Evolutionary conservation across 129 eudicot species (phyloP).

Genomic region (Deinandra increscens): DNA sequence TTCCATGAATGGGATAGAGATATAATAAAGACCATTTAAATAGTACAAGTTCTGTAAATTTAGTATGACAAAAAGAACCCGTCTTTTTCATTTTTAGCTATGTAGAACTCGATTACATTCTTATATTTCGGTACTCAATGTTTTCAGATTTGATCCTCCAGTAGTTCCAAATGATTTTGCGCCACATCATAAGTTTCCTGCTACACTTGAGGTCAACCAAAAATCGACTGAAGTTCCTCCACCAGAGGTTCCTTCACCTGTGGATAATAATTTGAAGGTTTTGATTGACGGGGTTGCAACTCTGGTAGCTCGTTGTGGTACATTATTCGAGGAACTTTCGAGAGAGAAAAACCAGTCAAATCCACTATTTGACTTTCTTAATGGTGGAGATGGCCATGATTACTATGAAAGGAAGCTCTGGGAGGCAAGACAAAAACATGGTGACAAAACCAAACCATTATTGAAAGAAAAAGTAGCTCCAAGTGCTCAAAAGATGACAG

Average conservation of each 20-base stretch:
- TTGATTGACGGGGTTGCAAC: constrained; percentile 90
- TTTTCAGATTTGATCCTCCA: constrained; percentile 87
- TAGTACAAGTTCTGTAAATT: background rate
- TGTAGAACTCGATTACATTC: background rate
- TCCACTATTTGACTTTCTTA: constrained; percentile 74
- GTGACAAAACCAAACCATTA: constrained; percentile 44
- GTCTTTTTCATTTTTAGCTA: background rate
- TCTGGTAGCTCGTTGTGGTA: constrained; percentile 94
- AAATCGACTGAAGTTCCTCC: constrained; percentile 53
- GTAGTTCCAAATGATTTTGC: constrained; percentile 76
- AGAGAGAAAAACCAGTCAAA: constrained; percentile 89
- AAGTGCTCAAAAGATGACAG: constrained; percentile 65
- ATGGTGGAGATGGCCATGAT: constrained; percentile 80
- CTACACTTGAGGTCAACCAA: constrained; percentile 45
- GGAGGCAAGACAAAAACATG: constrained; percentile 81
- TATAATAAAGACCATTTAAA: background rate
- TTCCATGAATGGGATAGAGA: background rate
- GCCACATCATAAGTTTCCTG: constrained; percentile 68
- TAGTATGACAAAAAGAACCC: background rate
- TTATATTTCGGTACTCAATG: constrained; percentile 7
- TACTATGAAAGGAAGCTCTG: constrained; percentile 84
- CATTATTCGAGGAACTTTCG: constrained; percentile 89
- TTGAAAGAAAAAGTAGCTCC: constrained; percentile 47
- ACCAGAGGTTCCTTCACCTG: constrained; percentile 78
- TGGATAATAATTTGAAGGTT: constrained; percentile 67